Conservation (phyloP, 1,284 basidiomycete genomes). For the Puccinia horiana region DNA sequence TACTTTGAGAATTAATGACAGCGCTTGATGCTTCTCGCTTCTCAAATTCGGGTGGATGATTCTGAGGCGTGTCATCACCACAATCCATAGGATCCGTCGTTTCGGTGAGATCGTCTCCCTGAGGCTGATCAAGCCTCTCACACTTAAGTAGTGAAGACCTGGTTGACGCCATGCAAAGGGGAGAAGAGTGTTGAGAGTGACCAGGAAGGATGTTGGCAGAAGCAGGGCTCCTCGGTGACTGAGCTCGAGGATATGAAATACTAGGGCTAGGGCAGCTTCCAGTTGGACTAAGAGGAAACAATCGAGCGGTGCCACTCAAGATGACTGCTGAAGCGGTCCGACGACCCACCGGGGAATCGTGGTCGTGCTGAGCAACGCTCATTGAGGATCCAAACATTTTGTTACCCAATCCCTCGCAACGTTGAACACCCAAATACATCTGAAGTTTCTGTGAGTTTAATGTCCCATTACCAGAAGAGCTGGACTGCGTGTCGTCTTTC, state of each 20-base stretch:
- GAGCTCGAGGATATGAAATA: not conserved
- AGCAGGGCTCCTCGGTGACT: not conserved
- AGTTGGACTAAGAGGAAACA: not conserved
- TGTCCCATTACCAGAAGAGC: not conserved
- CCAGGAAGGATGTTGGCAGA: not conserved
- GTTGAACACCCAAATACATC: conserved; percentile 10
- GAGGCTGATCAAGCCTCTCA: not conserved
- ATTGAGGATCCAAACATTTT: conserved; percentile 48
- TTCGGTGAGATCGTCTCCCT: conserved; percentile 1
- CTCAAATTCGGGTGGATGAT: not conserved
- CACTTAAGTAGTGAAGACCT: conserved; percentile 11
- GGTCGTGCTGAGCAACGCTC: not conserved
- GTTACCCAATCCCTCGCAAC: conserved; percentile 42
- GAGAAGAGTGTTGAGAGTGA: not conserved
- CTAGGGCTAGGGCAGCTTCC: conserved; percentile 23
- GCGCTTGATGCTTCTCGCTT: not conserved
- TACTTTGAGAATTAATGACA: not conserved
- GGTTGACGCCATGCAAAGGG: conserved; percentile 1
- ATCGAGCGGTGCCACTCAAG: conserved; percentile 16
- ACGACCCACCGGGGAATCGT: conserved; percentile 3
- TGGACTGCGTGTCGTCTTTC: not conserved
- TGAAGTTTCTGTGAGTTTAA: not conserved
- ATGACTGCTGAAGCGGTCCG: not conserved
- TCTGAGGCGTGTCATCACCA: conserved; percentile 7
- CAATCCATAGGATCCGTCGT: not conserved